These are phyloP conservation scores for Puccinellia tenuiflora DNA, from an alignment of 176 grass and related monocot species.

Conservation along the genomic window DNA sequence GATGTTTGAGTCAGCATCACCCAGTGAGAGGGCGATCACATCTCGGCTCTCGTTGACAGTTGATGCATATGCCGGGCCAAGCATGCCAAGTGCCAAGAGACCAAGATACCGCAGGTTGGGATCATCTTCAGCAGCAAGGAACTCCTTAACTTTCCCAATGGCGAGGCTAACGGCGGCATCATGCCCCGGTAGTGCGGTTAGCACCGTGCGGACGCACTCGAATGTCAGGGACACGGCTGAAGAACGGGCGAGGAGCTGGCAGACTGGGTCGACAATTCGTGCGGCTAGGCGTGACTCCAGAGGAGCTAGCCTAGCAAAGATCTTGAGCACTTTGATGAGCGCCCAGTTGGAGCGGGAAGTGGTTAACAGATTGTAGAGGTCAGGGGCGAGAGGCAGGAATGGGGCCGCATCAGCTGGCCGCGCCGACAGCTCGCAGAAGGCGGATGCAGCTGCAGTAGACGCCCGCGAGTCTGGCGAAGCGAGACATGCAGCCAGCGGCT, in stretches of 20 bases:
- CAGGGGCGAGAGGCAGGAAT: constrained; percentile 81
- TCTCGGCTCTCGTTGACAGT: constrained; percentile 49
- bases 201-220: constrained; percentile 69
- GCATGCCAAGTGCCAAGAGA: constrained; percentile 61
- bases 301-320: constrained; percentile 66
- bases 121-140: constrained; percentile 61
- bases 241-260: constrained; percentile 56
- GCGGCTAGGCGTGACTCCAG: constrained; percentile 62
- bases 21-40: constrained; percentile 43
- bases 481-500: constrained; percentile 82
- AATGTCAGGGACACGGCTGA: constrained; percentile 74
- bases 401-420: constrained; percentile 53
- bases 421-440: constrained; percentile 83
- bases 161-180: constrained; percentile 51
- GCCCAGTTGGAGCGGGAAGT: constrained; percentile 79
- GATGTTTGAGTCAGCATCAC: constrained; percentile 70
- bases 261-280: constrained; percentile 68
- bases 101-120: constrained; percentile 90
- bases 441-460: constrained; percentile 56
- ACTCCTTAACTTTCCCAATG: constrained; percentile 70
- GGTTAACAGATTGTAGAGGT: constrained; percentile 64
- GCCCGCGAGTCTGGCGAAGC: constrained; percentile 55
- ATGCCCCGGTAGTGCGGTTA: constrained; percentile 49
- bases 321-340: constrained; percentile 92
- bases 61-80: constrained; percentile 44